Base-by-base conservation (phyloP, 106 monocot genomes). In the Posidonia australis region DNA sequence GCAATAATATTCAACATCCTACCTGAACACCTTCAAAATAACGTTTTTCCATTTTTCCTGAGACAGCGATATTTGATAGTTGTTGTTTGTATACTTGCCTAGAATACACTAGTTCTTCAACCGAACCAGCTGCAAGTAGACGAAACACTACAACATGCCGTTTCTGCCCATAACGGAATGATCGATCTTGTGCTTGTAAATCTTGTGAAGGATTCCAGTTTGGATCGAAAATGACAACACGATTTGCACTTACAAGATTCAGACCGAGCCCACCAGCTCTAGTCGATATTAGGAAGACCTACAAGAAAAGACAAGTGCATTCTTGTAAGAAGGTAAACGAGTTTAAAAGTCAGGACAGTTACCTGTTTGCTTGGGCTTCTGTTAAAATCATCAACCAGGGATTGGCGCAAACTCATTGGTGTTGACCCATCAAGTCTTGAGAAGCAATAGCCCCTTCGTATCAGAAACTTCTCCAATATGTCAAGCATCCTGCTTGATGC, bases 171-270 rank as follows among this genome's bases (percentile, higher is more conserved):
- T 81, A 93, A 54, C 89, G 82, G 62, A 93, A 93, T 59, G 93
- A 93, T 51, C 93, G 73, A 44, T 93, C 93, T 57, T 93, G 93
- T 45, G 89, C 93, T 77, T 93, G 93, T 64, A 93, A 67, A 51
- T 93, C 93, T 82, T 89, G 89, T 60, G 93, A 80, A 57, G 93
- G 93, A 66, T 93, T 93, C 93, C 93, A 93, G 72, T 89, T 93
- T 64, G 93, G 93, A 54, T 93, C 93, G 68, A 89, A 93, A 66
- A 93, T 89, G 28, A 89, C 89, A n/a, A 93, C 86, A 64, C 83
- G 85, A 47, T 93, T 93, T 72, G 93, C 93, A 81, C 89, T 83
- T 44, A 89, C 88, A 54, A 93, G 78, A 79, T 93, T 89, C 54
- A 93, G 72, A 46, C 93, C 93, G 68, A 93, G 68, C 45, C 83